These are phyloP conservation scores for Thalassiosira allenii DNA, from an alignment of 352 stramenopile species.

Conservation along the genomic window DNA sequence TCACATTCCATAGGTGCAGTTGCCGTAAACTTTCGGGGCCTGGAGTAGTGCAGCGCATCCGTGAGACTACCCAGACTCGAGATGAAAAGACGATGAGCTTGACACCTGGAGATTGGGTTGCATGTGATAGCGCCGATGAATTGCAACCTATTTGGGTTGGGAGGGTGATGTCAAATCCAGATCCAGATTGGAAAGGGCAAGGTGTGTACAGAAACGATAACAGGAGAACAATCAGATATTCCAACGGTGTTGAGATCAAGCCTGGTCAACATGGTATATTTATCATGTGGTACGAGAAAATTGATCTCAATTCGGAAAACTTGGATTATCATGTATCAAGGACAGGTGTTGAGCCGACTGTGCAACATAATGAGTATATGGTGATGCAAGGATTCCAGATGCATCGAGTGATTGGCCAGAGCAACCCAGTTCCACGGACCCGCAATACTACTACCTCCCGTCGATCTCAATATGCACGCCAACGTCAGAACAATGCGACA, in stretches of 20 bases:
- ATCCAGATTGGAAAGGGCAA: background rate
- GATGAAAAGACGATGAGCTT: no score
- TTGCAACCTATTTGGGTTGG: conserved; percentile 13
- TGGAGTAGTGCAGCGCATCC: no score
- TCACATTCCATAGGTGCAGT: background rate
- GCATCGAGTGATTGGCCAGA: conserved; percentile 16
- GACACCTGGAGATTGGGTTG: background rate
- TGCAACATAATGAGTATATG: background rate
- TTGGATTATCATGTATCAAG: conserved; percentile 2
- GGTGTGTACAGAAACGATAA: background rate
- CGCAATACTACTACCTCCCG: no score
- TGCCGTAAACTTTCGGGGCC: conserved; percentile 1
- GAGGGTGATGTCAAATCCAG: background rate
- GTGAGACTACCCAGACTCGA: no score
- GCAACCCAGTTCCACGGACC: conserved; percentile 18
- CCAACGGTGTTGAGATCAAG: background rate
- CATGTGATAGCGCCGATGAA: background rate
- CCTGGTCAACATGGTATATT: background rate
- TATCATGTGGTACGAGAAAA: conserved; percentile 6
- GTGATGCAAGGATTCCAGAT: conserved; percentile 12
- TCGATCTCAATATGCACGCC: no score
- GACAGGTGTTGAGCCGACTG: background rate
- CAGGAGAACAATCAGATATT: background rate
- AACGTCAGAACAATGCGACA: no score
- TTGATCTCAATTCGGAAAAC: background rate